phyloP scores from a whole-genome alignment of 257 asterid species.

The Euphrasia confusa region DNA sequence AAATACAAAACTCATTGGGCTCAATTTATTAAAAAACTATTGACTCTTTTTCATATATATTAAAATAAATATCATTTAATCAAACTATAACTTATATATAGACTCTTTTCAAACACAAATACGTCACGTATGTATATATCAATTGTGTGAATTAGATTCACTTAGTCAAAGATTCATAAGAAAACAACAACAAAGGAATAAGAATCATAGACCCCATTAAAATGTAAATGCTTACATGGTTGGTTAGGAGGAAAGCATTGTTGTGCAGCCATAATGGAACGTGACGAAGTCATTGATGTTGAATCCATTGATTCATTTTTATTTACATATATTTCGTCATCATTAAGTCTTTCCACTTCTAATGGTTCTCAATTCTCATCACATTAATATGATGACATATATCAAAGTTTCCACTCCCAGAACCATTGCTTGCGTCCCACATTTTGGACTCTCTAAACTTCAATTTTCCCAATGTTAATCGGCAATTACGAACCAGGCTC shows the following conservation, averaged over 20 bases:
- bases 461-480: no score
- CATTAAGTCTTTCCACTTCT: constrained; percentile 29
- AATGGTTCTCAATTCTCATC: constrained; percentile 25
- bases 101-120: no score
- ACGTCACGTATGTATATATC: no score
- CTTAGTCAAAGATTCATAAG: constrained; percentile 33
- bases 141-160: no score
- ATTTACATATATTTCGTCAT: constrained; percentile 12
- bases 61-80: no score
- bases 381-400: constrained; percentile 16
- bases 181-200: constrained; percentile 12
- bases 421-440: not conserved
- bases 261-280: constrained; percentile 20
- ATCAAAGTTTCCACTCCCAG: constrained; percentile 16
- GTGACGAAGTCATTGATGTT: constrained; percentile 16
- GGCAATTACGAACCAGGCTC: no score
- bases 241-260: constrained; percentile 24
- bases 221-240: constrained; percentile 7
- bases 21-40: no score
- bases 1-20: no score
- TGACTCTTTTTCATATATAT: no score
- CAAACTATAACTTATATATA: no score
- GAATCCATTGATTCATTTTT: not conserved
- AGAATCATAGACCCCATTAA: constrained; percentile 27
- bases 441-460: no score